phyloP scores from a whole-genome alignment of 805 yeast genomes.

The Sungouiozyma intestinalis region DNA sequence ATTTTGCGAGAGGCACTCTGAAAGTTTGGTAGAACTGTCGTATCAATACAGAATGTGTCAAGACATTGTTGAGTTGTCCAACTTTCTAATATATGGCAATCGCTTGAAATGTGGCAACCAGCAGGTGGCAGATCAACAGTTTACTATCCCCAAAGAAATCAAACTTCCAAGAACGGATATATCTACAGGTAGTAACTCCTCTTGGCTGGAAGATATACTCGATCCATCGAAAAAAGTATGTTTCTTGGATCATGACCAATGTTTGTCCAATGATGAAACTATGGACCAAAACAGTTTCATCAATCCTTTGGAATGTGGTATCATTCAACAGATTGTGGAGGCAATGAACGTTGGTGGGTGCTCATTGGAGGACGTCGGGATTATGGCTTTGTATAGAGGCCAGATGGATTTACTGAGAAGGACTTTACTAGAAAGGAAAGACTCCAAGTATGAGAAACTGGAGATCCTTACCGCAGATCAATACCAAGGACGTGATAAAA shows the following conservation, averaged over 20 bases:
- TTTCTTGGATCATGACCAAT: constrained; percentile 67
- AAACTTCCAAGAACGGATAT: neutral
- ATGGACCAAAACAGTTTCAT: constrained; percentile 63
- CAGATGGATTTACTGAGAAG: constrained; percentile 47
- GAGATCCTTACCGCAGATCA: constrained; percentile 91
- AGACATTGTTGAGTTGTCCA: constrained; percentile 78
- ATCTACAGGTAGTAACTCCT: neutral
- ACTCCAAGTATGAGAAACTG: constrained; percentile 31
- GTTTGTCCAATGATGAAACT: constrained; percentile 40
- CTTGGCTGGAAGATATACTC: constrained; percentile 52
- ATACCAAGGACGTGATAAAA: constrained; percentile 93
- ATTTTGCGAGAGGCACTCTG: constrained; percentile 63
- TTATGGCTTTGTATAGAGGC: constrained; percentile 81
- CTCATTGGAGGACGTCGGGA: constrained; percentile 51
- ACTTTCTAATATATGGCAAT: constrained; percentile 66
- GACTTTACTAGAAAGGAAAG: constrained; percentile 13
- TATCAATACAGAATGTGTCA: constrained; percentile 88
- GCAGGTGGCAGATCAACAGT: constrained; percentile 47
- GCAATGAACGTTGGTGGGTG: constrained; percentile 54
- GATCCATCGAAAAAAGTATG: constrained; percentile 51
- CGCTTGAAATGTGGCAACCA: constrained; percentile 65
- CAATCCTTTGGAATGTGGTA: constrained; percentile 60
- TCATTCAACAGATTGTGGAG: constrained; percentile 53
- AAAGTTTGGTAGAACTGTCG: constrained; percentile 63
- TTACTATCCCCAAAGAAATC: constrained; percentile 24